phyloP scores from a whole-genome alignment of 1,139 yeast species.

The Meyerozyma athensensis region DNA sequence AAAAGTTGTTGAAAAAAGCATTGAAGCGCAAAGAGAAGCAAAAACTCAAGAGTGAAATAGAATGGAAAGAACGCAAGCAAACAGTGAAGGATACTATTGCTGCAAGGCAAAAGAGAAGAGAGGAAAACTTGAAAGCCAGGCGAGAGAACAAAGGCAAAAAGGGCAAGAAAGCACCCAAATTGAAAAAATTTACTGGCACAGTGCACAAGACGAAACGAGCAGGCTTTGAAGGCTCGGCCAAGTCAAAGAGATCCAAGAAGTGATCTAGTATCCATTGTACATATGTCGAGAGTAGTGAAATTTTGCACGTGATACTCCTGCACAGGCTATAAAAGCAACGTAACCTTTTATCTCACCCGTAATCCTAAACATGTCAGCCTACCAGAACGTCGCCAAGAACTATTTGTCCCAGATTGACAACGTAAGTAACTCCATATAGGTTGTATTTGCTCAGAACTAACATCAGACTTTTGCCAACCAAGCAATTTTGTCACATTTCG shows the following conservation, averaged over 20 bases:
- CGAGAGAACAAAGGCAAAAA: constrained; percentile 74
- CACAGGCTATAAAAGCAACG: constrained; percentile 1
- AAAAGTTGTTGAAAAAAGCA: constrained; percentile 78
- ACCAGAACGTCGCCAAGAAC: constrained; percentile 22
- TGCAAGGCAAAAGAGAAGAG: constrained; percentile 78
- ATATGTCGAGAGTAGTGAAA: background rate
- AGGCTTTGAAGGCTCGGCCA: constrained; percentile 54
- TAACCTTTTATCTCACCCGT: background rate
- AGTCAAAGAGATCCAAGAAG: constrained; percentile 9
- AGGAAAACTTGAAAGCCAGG: constrained; percentile 80
- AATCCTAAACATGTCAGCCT: constrained; percentile 18
- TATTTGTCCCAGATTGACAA: constrained; percentile 25
- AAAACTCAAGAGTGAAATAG: constrained; percentile 76
- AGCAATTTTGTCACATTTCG: constrained; percentile 49
- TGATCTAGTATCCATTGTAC: background rate
- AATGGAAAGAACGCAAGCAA: constrained; percentile 84
- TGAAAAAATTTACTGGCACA: constrained; percentile 62
- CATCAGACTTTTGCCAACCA: constrained; percentile 37
- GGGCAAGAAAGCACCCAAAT: constrained; percentile 62
- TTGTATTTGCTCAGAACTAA: constrained; percentile 8
- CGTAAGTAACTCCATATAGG: constrained; percentile 18
- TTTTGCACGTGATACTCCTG: constrained; percentile 1
- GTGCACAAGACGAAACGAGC: constrained; percentile 50
- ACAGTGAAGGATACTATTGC: constrained; percentile 70
- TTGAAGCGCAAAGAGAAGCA: constrained; percentile 75